Conservation (phyloP, 345 rosid species). For the Eucalyptus caleyi region DNA sequence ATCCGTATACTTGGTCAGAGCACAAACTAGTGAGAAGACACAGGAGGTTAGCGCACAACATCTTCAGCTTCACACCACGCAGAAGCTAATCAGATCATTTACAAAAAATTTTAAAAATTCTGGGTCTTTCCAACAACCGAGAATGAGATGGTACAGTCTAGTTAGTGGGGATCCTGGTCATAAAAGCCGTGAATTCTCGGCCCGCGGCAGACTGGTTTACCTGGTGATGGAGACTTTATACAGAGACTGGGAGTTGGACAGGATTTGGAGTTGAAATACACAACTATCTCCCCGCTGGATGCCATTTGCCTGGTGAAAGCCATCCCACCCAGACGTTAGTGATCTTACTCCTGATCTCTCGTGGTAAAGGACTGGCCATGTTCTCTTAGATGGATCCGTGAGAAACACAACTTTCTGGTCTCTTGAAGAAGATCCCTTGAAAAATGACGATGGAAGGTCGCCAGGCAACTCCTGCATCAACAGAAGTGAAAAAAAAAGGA, state of each 20-base stretch:
- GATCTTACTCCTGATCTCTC: not conserved
- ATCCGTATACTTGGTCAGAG: not conserved
- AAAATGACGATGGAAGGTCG: not conserved
- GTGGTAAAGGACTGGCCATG: constrained; percentile 19
- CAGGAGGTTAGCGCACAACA: not conserved
- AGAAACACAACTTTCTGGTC: constrained; percentile 10
- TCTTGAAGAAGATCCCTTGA: not conserved
- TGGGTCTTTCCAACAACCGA: not conserved
- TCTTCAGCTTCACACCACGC: not conserved
- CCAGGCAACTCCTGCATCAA: constrained; percentile 14
- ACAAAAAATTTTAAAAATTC: not conserved
- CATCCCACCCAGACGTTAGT: constrained; percentile 18
- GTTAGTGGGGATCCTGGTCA: not conserved
- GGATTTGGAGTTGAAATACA: not conserved
- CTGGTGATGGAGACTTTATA: not conserved
- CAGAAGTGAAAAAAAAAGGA: not conserved
- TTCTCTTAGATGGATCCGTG: constrained; percentile 7
- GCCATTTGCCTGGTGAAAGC: constrained; percentile 10
- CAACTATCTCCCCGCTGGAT: constrained; percentile 17
- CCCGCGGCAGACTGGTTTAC: not conserved
- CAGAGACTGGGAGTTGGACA: not conserved
- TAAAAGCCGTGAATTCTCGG: not conserved
- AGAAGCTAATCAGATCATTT: not conserved
- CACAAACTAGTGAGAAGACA: not conserved
- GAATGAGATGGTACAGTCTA: not conserved